phyloP scores from a whole-genome alignment of 441 rosid genomes.

The Adansonia gregorii region DNA sequence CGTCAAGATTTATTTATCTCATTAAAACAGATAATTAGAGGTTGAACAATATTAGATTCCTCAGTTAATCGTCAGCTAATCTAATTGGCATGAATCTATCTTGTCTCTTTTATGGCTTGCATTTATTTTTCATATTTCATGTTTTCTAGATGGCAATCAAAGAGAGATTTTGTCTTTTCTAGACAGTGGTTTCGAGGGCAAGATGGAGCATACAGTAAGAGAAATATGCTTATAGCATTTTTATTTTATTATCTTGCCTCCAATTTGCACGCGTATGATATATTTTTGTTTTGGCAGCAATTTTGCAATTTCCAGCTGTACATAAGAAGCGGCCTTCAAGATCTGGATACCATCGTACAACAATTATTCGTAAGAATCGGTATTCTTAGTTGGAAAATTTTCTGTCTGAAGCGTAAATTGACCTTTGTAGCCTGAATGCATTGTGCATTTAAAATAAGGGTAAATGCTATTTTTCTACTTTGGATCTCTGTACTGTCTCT shows the following conservation, averaged over 20 bases:
- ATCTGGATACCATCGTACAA: slow-evolving; percentile 91
- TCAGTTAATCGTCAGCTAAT: slow-evolving; percentile 7
- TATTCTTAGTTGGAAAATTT: slow-evolving; percentile 16
- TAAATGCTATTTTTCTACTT: slow-evolving; percentile 14
- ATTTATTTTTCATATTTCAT: slow-evolving; percentile 34
- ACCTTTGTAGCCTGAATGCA: slow-evolving; percentile 18
- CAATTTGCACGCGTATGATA: slow-evolving; percentile 28
- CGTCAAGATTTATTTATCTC: not conserved
- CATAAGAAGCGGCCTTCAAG: slow-evolving; percentile 78
- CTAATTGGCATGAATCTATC: slow-evolving; percentile 18
- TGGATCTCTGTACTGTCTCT: slow-evolving; percentile 19
- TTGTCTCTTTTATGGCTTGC: slow-evolving; percentile 18
- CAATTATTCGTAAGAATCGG: slow-evolving; percentile 74
- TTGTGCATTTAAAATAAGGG: slow-evolving; percentile 16
- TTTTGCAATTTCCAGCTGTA: slow-evolving; percentile 84
- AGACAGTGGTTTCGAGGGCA: slow-evolving; percentile 98
- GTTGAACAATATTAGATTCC: slow-evolving; percentile 17
- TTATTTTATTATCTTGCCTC: slow-evolving; percentile 26
- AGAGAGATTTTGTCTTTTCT: slow-evolving; percentile 93
- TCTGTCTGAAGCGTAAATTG: slow-evolving; percentile 23
- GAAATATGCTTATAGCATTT: slow-evolving; percentile 36
- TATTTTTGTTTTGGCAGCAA: slow-evolving; percentile 57
- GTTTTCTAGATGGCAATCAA: slow-evolving; percentile 85
- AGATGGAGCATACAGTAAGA: slow-evolving; percentile 99
- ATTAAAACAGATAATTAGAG: not conserved